These are phyloP conservation scores for Amphicarpaea edgeworthii DNA, from an alignment of 306 rosid genomes.

Conservation along the genomic window DNA sequence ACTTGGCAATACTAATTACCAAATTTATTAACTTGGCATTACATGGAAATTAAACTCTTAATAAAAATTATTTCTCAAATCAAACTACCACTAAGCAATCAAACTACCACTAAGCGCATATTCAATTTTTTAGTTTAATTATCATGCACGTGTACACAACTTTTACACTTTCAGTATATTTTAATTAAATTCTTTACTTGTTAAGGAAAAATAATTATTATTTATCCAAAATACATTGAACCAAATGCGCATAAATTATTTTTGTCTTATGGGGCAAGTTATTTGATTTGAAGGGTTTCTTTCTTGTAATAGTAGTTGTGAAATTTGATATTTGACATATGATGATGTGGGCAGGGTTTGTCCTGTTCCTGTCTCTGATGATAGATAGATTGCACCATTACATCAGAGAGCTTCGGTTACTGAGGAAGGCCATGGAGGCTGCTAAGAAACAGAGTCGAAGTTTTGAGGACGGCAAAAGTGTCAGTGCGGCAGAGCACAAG, in stretches of 20 bases:
- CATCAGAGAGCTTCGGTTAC: constrained; percentile 81
- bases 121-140: not conserved
- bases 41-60: not conserved
- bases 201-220: not conserved
- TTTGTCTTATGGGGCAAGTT: not conserved
- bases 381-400: constrained; percentile 85
- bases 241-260: not conserved
- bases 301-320: not conserved
- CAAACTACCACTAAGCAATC: not conserved
- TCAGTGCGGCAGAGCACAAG: constrained; percentile 48
- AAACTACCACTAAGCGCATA: not conserved
- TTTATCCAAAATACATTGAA: not conserved
- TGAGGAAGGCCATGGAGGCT: constrained; percentile 75
- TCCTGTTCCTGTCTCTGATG: constrained; percentile 77
- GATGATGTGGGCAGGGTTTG: constrained; percentile 67
- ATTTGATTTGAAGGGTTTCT: not conserved
- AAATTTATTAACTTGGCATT: too few relatives aligned
- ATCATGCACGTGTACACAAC: too few relatives aligned
- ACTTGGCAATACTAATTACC: too few relatives aligned
- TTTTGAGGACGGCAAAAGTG: constrained; percentile 56
- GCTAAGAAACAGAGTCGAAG: constrained; percentile 74
- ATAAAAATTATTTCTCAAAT: not conserved
- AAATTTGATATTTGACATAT: constrained; percentile 10
- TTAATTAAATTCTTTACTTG: not conserved
- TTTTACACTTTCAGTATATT: not conserved